A percentile compares a stretch with the other conserved stretches of the same genome.
These are phyloP conservation scores for Mycosphaerelloides madeirae DNA, from an alignment of 2,329 filamentous ascomycete species.

Conservation along the genomic window DNA sequence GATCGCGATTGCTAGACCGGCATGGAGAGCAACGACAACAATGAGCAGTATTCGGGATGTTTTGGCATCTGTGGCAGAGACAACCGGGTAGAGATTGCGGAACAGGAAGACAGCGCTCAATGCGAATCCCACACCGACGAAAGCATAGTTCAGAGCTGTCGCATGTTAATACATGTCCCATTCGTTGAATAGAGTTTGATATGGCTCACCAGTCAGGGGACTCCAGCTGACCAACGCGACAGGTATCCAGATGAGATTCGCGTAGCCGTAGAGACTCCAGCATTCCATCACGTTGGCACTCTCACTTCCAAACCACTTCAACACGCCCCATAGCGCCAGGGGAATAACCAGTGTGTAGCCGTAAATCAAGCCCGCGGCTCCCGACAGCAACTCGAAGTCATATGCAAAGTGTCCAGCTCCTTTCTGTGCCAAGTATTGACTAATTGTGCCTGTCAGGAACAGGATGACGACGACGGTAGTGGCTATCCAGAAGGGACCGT, in stretches of 20 bases:
- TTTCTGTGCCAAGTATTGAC: constrained; percentile 72
- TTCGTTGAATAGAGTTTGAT: background rate
- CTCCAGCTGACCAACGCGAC: constrained; percentile 91
- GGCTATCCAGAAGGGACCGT: constrained; percentile 97
- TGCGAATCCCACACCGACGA: constrained; percentile 81
- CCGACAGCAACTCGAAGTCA: constrained; percentile 83
- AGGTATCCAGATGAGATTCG: constrained; percentile 94
- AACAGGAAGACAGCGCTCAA: constrained; percentile 78
- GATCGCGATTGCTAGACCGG: constrained; percentile 86
- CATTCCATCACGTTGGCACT: constrained; percentile 90
- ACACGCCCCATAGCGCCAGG: constrained; percentile 74
- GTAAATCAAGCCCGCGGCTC: constrained; percentile 87
- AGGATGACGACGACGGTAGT: constrained; percentile 94
- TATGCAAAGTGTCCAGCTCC: constrained; percentile 73
- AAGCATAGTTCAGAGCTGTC: constrained; percentile 78
- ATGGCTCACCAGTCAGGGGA: constrained; percentile 58
- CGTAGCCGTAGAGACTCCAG: constrained; percentile 92
- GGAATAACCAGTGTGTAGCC: constrained; percentile 86
- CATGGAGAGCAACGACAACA: constrained; percentile 77
- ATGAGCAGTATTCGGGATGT: constrained; percentile 83
- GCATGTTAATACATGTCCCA: constrained; percentile 10
- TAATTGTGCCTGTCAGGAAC: constrained; percentile 92
- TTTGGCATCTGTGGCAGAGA: constrained; percentile 88
- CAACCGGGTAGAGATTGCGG: constrained; percentile 76
- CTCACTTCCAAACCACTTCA: constrained; percentile 94